These are phyloP conservation scores for Trametes hirsuta DNA, from an alignment of 1,284 basidiomycete genomes.

Conservation along the genomic window DNA sequence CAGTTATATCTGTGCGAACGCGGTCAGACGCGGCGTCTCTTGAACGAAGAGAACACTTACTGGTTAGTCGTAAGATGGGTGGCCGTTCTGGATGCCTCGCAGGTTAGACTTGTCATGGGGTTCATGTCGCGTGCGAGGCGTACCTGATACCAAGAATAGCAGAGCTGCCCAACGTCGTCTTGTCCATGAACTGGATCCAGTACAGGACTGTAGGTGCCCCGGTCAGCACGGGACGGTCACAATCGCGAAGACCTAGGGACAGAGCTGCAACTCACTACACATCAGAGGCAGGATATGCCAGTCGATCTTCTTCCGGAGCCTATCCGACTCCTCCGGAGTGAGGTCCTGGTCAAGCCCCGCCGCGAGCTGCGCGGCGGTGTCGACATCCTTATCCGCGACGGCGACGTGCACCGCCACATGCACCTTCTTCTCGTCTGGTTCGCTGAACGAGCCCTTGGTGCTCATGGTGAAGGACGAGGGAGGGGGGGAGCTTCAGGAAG, in stretches of 20 bases:
- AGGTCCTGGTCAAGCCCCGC: conserved; percentile 45
- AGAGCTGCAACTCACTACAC: conserved; percentile 54
- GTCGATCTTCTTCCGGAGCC: conserved; percentile 69
- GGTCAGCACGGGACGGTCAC: not conserved
- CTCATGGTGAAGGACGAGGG: conserved; percentile 14
- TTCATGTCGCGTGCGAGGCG: conserved; percentile 13
- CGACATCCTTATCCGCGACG: conserved; percentile 45
- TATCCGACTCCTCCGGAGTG: conserved; percentile 51
- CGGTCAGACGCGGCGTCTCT: not conserved
- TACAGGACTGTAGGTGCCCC: conserved; percentile 49
- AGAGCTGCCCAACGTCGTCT: conserved; percentile 69
- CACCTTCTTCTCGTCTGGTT: conserved; percentile 29
- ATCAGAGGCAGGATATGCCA: conserved; percentile 67
- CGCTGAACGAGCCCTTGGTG: conserved; percentile 20
- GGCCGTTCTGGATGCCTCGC: conserved; percentile 34
- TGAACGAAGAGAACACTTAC: conserved; percentile 16
- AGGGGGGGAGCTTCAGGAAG: not conserved
- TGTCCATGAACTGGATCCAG: conserved; percentile 75
- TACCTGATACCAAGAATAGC: conserved; percentile 70
- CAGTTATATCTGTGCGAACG: conserved; percentile 33
- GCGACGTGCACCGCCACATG: conserved; percentile 26
- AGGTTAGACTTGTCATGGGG: not conserved
- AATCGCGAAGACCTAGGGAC: not conserved
- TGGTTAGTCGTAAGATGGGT: conserved; percentile 37
- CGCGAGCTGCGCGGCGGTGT: conserved; percentile 58